Evolutionary conservation across 768 basidiomycete species (phyloP), one percentile per base, ranked within the genome.

Genomic region (Strobilomyces echinocephalus): DNA sequence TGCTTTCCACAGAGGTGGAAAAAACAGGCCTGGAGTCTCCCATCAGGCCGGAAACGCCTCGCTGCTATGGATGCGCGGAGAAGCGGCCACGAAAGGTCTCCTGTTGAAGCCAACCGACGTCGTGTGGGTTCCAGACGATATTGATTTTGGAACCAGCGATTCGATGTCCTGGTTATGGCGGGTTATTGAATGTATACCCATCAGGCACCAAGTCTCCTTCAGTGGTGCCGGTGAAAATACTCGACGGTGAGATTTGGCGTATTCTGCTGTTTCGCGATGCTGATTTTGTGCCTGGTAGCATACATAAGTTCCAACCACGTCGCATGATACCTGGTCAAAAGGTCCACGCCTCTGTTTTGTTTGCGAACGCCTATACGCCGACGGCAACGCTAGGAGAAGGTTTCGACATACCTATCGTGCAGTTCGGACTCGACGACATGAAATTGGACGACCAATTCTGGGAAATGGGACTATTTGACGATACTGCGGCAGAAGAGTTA

Each of bases 1-100:
- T 42, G 7, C 18, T 44, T 40, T n/a, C 9, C 18, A 10, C 20
- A 65, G 64, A 3, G 64, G 64, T 28, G 64, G 64, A 8, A 67
- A 21, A 34, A 64, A 56, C 11, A 59, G 58, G 33, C 62, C 65
- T 0, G 64, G 62, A 21, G 52, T 30, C 8, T 57, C 60, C 28
- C 39, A 53, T 16, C 64, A 64, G n/a, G 62, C 64, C 0, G 64
- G 64, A n/a, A 66, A 64, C 12, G 60, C 50, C n/a, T 63, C 70
- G 1, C 49, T 70, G 2, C 20, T 67, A 9, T 72, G 71, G 71
- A 72, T 72, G 71, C 62, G 65, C 44, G 58, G 57, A 16, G 69
- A 72, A 49, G 72, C 71, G 1, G 15, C 49, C 7, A 52, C 44
- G 1, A 49, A 24, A 11, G 72, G 72, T 30, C 63, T 73, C 3